These are phyloP conservation scores for Polygonum maritimum DNA, from an alignment of 148 eudicot genomes.

Conservation along the genomic window DNA sequence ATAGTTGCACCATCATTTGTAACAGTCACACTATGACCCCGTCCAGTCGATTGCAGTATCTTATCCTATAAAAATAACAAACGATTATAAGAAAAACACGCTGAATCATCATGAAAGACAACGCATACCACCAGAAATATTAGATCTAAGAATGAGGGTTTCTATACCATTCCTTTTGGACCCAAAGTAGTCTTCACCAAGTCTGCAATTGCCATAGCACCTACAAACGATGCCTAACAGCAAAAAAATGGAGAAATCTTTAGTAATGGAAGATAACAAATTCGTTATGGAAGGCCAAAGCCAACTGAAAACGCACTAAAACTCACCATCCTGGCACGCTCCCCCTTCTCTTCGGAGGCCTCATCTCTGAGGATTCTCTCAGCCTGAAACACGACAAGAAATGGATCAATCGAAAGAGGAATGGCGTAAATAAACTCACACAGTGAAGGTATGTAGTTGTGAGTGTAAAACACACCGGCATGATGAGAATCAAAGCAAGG, in stretches of 20 bases:
- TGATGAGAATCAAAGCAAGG: not conserved
- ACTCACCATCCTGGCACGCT: conserved; percentile 96
- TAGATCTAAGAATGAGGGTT: not conserved
- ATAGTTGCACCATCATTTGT: conserved; percentile 99
- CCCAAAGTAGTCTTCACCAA: conserved; percentile 94
- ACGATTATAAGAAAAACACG: not conserved
- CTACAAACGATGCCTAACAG: conserved; percentile 68
- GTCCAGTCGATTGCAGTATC: conserved; percentile 91
- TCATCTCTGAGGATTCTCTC: conserved; percentile 77
- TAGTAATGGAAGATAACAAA: not conserved
- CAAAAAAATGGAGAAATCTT: not conserved
- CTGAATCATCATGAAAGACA: not conserved
- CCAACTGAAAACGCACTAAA: not conserved
- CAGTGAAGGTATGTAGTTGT: not conserved
- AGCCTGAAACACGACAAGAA: conserved; percentile 24
- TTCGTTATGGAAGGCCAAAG: too few species aligned
- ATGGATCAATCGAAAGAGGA: not conserved
- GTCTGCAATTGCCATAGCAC: conserved; percentile 90
- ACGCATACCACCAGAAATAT: not conserved
- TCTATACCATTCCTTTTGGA: conserved; percentile 90
- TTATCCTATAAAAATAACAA: conserved; percentile 52
- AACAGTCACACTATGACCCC: conserved; percentile 83
- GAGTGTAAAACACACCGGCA: not conserved
- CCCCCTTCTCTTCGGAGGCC: conserved; percentile 96
- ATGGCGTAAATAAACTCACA: not conserved